These are phyloP conservation scores for Chalciporus sp. DNA, from an alignment of 1,284 basidiomycete genomes.

Conservation along the genomic window DNA sequence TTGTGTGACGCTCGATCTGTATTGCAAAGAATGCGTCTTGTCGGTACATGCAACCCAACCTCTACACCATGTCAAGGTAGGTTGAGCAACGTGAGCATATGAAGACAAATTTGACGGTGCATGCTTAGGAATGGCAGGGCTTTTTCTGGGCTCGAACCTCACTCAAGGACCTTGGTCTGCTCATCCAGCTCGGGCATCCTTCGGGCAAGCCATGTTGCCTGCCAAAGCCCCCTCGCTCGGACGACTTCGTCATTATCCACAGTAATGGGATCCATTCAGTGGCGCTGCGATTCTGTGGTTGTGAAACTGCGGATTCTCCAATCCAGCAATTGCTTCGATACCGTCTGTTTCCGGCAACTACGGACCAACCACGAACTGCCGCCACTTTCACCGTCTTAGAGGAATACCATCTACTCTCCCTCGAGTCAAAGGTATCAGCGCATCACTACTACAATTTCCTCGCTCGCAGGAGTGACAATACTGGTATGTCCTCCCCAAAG, in stretches of 20 bases:
- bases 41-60: neutral
- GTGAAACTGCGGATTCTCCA: neutral
- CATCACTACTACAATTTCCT: constrained; percentile 21
- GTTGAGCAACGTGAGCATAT: neutral
- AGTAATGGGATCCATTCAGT: neutral
- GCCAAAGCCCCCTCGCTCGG: neutral
- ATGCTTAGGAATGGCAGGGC: neutral
- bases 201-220: neutral
- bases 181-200: constrained; percentile 2
- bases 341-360: constrained; percentile 10
- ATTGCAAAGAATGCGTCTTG: neutral
- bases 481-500: neutral
- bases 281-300: neutral
- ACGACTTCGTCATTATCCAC: constrained; percentile 7
- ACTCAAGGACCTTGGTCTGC: neutral
- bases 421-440: constrained; percentile 20
- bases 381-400: constrained; percentile 20
- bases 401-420: constrained; percentile 18
- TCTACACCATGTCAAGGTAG: neutral
- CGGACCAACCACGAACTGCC: constrained; percentile 18
- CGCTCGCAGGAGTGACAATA: neutral
- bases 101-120: neutral
- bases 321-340: neutral
- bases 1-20: neutral
- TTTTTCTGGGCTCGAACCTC: neutral